Percentiles rank a stretch among this genome's conserved stretches.
Evolutionary conservation across 2,329 filamentous ascomycete genomes (phyloP).

Genomic region (Cadophora sp.): DNA sequence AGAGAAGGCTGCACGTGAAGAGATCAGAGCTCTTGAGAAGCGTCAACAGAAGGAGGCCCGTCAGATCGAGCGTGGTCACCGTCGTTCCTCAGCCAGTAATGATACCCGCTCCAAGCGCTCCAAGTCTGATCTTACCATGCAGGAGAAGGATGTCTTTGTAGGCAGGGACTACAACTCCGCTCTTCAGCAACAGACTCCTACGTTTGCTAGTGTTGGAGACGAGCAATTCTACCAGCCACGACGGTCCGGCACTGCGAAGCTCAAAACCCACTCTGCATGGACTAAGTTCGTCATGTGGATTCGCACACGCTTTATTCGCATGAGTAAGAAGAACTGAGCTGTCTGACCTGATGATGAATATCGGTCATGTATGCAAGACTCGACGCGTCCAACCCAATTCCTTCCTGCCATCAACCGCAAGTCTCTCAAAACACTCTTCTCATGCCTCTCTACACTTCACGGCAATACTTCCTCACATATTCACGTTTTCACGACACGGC

Average conservation of each 20-base stretch:
- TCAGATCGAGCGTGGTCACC: constrained; percentile 52
- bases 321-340: constrained; percentile 37
- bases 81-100: constrained; percentile 45
- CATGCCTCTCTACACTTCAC: background rate
- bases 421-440: background rate
- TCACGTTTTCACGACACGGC: constrained; percentile 3
- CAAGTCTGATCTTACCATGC: constrained; percentile 46
- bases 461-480: constrained; percentile 1
- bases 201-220: constrained; percentile 16
- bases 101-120: constrained; percentile 48
- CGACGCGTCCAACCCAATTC: background rate
- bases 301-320: constrained; percentile 59
- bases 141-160: constrained; percentile 38
- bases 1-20: constrained; percentile 66
- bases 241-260: constrained; percentile 49
- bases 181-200: constrained; percentile 13
- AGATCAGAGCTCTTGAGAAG: constrained; percentile 63
- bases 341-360: background rate
- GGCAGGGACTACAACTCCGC: constrained; percentile 33
- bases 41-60: constrained; percentile 62
- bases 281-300: constrained; percentile 69
- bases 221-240: constrained; percentile 20
- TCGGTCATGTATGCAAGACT: background rate
- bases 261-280: constrained; percentile 67
- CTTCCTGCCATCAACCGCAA: background rate